Conservation (phyloP, 2,329 filamentous ascomycete species). For the Thermomyces lanuginosus region DNA sequence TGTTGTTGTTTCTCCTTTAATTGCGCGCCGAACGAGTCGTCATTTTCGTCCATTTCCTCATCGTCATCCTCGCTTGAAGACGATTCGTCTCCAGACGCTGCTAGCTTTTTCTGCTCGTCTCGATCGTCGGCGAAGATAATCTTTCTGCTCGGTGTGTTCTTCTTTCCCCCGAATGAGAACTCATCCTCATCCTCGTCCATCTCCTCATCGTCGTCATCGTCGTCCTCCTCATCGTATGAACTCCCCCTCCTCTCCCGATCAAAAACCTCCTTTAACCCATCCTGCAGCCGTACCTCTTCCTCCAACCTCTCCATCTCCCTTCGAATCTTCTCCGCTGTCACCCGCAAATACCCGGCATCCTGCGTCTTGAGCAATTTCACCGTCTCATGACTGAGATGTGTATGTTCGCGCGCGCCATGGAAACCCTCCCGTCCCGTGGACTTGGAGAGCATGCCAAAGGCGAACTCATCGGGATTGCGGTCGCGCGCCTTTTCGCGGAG, state of each 20-base stretch:
- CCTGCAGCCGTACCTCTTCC: conserved; percentile 27
- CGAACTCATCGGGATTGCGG: conserved; percentile 50
- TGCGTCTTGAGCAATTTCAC: conserved; percentile 50
- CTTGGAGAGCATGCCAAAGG: conserved; percentile 46
- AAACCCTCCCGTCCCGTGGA: conserved; percentile 26
- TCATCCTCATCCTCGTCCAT: conserved; percentile 6
- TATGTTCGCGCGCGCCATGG: conserved; percentile 30
- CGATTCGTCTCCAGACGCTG: conserved; percentile 8
- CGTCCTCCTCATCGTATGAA: conserved; percentile 10
- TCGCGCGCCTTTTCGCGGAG: conserved; percentile 44
- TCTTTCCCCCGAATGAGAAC: conserved; percentile 9
- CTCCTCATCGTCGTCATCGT: conserved; percentile 11
- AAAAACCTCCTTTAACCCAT: conserved; percentile 20
- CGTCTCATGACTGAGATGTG: conserved; percentile 37
- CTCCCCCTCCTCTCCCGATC: conserved; percentile 2
- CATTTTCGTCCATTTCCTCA: conserved; percentile 8
- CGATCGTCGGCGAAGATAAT: conserved; percentile 25
- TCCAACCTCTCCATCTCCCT: conserved; percentile 37
- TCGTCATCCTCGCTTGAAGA: conserved; percentile 14
- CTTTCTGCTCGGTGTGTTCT: conserved; percentile 13
- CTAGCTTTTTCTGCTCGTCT: conserved; percentile 17
- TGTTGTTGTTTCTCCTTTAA: conserved; percentile 1
- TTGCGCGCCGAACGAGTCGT: conserved; percentile 9
- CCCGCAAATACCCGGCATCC: conserved; percentile 45
- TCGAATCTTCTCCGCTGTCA: conserved; percentile 39